Conservation (phyloP, 495 filamentous ascomycete species). For the Neurospora sp. region DNA sequence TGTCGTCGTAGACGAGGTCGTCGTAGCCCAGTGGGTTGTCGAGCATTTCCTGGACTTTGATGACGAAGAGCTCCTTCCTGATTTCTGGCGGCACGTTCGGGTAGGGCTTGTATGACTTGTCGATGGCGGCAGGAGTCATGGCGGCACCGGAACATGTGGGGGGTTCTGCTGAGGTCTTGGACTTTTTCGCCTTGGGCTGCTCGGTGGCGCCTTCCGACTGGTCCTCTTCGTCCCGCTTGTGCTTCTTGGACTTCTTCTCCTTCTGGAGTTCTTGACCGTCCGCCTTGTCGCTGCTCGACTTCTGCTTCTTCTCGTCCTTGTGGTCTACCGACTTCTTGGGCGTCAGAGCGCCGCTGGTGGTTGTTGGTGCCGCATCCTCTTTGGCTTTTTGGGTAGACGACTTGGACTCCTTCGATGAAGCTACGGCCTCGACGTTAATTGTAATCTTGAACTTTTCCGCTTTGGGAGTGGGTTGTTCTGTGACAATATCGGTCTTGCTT, state of each 20-base stretch:
- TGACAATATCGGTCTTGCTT: background rate
- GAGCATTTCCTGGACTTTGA: slow-evolving; percentile 13
- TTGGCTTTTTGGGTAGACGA: background rate
- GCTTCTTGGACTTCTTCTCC: slow-evolving; percentile 2
- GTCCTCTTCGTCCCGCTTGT: background rate
- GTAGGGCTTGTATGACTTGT: background rate
- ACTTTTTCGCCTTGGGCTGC: slow-evolving; percentile 5
- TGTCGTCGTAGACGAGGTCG: slow-evolving; percentile 14
- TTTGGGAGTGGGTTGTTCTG: background rate
- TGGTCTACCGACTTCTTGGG: background rate
- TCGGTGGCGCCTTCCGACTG: background rate
- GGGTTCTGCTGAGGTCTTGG: background rate
- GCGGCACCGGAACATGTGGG: background rate
- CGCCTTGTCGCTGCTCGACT: background rate
- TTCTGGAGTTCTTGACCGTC: background rate
- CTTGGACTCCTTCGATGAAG: background rate
- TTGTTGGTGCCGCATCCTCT: background rate
- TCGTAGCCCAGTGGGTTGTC: slow-evolving; percentile 18
- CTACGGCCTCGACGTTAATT: background rate
- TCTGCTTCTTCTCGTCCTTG: background rate
- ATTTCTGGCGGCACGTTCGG: background rate
- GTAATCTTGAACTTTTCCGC: background rate
- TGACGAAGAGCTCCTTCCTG: background rate
- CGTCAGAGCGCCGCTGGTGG: background rate
- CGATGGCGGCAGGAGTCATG: background rate